Evolutionary conservation across 768 basidiomycete species (phyloP).

Genomic region (Trametes villosa): DNA sequence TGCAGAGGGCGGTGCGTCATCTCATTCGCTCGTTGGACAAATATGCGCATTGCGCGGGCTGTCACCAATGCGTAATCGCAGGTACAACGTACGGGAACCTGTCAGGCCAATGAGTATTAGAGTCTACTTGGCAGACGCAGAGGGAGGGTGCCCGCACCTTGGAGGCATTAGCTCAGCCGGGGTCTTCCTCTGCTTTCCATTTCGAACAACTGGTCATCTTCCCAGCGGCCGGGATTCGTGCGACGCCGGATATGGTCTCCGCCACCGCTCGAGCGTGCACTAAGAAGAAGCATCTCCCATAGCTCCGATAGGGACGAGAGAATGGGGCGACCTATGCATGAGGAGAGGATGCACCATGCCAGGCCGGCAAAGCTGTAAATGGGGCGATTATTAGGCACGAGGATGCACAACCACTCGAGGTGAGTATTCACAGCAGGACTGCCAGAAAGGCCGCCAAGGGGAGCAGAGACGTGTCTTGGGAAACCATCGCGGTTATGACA

Average conservation of each 20-base stretch:
- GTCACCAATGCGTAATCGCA: too few relatives aligned
- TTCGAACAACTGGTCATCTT: constrained; percentile 62
- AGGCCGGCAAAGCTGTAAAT: constrained; percentile 54
- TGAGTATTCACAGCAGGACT: constrained; percentile 49
- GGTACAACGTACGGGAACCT: too few relatives aligned
- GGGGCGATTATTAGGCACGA: too few relatives aligned
- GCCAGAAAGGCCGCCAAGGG: constrained; percentile 52
- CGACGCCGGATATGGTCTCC: constrained; percentile 36
- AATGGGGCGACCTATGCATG: constrained; percentile 62
- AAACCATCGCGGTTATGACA: constrained; percentile 10
- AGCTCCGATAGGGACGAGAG: constrained; percentile 48
- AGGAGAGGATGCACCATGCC: constrained; percentile 70
- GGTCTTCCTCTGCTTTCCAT: constrained; percentile 51
- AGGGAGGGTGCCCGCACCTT: too few relatives aligned
- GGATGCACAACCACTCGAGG: background rate
- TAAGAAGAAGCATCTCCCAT: constrained; percentile 51
- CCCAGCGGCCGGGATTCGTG: constrained; percentile 37
- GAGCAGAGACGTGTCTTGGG: constrained; percentile 21
- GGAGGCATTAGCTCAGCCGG: constrained; percentile 10
- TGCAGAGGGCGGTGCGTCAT: too few relatives aligned
- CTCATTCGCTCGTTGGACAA: background rate
- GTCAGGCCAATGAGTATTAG: too few relatives aligned
- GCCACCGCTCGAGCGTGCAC: constrained; percentile 37
- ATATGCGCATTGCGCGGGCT: background rate
- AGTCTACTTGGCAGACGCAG: too few relatives aligned